Evolutionary conservation across 1,284 basidiomycete species (phyloP).

Genomic region (Earliella scabrosa): DNA sequence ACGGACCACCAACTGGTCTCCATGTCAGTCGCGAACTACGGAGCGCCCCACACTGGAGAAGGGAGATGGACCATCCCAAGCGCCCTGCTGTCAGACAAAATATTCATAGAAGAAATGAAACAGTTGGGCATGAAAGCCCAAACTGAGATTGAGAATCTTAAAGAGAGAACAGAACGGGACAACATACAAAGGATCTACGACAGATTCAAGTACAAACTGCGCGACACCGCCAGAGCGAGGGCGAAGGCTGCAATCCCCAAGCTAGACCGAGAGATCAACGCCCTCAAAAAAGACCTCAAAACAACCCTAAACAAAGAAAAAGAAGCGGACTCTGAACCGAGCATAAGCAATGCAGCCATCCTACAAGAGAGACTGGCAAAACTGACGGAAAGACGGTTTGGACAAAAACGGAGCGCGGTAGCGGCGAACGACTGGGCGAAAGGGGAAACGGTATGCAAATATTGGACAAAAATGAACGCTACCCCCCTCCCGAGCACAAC

Average conservation of each 20-base stretch:
- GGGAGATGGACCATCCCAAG: background rate
- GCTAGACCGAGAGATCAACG: background rate
- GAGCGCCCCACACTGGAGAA: background rate
- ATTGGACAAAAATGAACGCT: conserved; percentile 35
- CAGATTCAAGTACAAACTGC: background rate
- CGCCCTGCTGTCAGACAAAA: background rate
- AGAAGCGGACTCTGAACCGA: background rate
- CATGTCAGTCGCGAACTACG: background rate
- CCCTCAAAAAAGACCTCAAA: background rate
- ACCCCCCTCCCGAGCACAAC: background rate
- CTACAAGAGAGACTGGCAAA: background rate
- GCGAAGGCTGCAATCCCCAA: background rate
- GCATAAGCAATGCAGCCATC: background rate
- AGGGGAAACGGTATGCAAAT: conserved; percentile 37
- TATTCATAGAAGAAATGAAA: background rate
- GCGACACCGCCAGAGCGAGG: too few relatives aligned
- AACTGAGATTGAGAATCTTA: background rate
- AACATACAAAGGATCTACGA: conserved; percentile 3
- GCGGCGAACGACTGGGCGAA: conserved; percentile 19
- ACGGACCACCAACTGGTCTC: background rate
- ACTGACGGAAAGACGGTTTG: background rate
- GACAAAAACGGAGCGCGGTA: background rate
- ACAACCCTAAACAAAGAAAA: too few relatives aligned
- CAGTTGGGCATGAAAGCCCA: background rate
- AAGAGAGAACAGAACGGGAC: background rate